Evolutionary conservation across 1,284 basidiomycete genomes (phyloP).

Genomic region (Cryptococcus floricola): DNA sequence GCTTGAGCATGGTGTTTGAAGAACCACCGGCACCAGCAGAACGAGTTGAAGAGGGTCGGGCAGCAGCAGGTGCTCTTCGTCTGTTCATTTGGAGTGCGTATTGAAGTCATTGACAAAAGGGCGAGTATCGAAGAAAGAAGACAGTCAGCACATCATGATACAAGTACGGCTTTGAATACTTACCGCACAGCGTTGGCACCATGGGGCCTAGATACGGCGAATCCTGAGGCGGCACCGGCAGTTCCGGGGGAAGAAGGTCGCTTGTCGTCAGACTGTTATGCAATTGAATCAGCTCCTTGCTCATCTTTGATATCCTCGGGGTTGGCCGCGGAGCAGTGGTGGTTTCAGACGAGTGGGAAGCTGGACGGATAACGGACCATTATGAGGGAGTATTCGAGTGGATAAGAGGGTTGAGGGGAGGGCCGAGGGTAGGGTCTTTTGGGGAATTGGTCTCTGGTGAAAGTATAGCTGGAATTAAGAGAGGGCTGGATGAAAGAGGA

Average conservation of each 20-base stretch:
- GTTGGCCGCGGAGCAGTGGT: neutral
- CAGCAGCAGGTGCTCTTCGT: conserved; percentile 70
- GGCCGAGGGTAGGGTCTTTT: neutral
- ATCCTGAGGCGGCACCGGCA: conserved; percentile 30
- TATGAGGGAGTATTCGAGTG: neutral
- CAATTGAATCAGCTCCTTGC: too few relatives aligned
- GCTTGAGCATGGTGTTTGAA: conserved; percentile 95
- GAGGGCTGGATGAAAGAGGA: neutral
- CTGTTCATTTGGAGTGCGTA: conserved; percentile 49
- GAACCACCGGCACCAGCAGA: conserved; percentile 95
- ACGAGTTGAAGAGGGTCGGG: conserved; percentile 80
- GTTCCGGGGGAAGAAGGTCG: conserved; percentile 40
- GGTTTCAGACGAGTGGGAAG: neutral
- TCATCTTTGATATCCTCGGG: neutral
- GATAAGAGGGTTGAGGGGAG: neutral
- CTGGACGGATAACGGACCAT: conserved; percentile 7
- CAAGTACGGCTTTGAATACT: neutral
- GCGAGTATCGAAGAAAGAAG: neutral
- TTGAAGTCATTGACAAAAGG: neutral
- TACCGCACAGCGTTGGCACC: conserved; percentile 49
- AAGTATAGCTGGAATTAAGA: neutral
- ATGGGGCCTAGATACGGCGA: conserved; percentile 41
- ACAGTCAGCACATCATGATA: neutral
- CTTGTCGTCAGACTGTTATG: conserved; percentile 37
- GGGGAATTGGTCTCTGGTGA: neutral